phyloP scores from a whole-genome alignment of 164 flowering plant genomes.

The Kingdonia uniflora region DNA sequence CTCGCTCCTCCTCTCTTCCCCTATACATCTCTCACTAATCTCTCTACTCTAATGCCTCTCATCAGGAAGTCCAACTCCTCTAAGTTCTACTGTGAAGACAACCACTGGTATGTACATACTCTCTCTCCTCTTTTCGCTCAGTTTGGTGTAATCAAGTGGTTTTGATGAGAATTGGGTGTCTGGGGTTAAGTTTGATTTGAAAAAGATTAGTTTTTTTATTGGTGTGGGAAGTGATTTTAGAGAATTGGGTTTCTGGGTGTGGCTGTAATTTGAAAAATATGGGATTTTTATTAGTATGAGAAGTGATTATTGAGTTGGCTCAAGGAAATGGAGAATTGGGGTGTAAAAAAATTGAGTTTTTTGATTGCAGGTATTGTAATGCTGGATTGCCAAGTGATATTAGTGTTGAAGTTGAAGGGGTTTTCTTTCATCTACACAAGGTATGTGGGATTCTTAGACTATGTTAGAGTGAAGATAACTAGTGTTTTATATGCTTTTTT shows the following conservation, averaged over 20 bases:
- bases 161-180: neutral
- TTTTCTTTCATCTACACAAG: constrained; percentile 81
- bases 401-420: constrained; percentile 39
- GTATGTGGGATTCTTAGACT: too few species aligned
- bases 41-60: constrained; percentile 34
- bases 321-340: neutral
- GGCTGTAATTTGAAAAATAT: constrained; percentile 2
- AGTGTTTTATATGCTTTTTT: too few species aligned
- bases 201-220: too few species aligned
- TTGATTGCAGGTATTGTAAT: constrained; percentile 52
- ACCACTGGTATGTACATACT: constrained; percentile 50
- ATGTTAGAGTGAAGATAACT: too few species aligned
- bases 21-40: neutral
- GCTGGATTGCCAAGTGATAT: constrained; percentile 71
- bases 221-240: neutral
- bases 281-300: too few species aligned
- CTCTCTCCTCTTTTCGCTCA: too few species aligned
- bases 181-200: neutral
- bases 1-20: neutral
- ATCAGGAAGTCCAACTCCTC: constrained; percentile 19
- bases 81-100: constrained; percentile 40
- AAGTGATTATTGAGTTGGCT: too few species aligned
- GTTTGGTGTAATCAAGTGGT: neutral
- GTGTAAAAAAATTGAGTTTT: neutral
- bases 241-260: neutral